Evolutionary conservation across 305 asterid genomes (phyloP), one percentile per base, ranked within the genome.

Genomic region (Fraxinus baroniana): DNA sequence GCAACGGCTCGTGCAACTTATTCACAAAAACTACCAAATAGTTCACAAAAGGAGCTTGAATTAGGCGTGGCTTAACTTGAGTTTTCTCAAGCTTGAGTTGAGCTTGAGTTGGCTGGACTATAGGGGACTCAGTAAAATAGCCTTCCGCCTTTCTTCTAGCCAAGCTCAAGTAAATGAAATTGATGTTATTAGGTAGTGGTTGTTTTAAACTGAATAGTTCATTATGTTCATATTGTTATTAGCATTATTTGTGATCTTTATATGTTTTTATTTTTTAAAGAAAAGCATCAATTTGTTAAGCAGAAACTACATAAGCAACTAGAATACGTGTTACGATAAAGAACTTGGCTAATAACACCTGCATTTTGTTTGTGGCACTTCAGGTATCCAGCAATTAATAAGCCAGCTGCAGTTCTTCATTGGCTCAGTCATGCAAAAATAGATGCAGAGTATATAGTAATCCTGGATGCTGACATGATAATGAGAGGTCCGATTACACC

Each of bases 331-430:
- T 28, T 12, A 68, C 5, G 0, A 68, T 28, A 68, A 28, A 68
- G 74, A 68, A 26, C 74, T 10, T 20, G 26, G 15, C 17, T 13
- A 28, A 78, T 79, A 72, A 80, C 15, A 13, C 55, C 78, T 81
- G 76, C 71, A 22, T 35, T 35, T 80, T 81, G 80, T 74, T 86
- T 76, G 55, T 89, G 30, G 72, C 22, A 22, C 80, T 6, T 83
- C 90, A 96, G 98, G 98, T 96, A 96, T 86, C 99, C 98, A 20
- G 98, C 99, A 30, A 96, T 96, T 60, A 96, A 96, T 71, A 96
- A 96, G 84, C 99, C 98, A 17, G 97, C 98, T 20, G 97, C 97
- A 18, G 97, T 94, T 36, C 82, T 96, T 86, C 99, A 96, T 83
- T 96, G 98, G 99, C 86, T 96, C 66, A 94, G 93, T 90, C 99